These are phyloP conservation scores for Paralagenidium karlingii DNA, from an alignment of 352 stramenopile species.

Conservation along the genomic window DNA sequence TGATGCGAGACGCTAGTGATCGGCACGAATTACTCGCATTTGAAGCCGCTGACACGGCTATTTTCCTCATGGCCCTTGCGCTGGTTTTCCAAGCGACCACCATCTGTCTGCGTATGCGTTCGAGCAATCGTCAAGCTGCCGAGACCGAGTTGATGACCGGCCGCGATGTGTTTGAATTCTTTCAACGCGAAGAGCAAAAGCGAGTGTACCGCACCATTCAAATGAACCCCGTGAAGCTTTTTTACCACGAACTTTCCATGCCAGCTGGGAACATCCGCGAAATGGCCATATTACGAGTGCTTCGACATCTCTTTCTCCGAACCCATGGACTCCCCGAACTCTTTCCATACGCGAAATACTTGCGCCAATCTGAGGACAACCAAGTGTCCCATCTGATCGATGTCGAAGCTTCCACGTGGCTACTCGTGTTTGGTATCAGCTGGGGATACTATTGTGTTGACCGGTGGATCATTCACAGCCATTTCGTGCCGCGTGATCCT, in stretches of 20 bases:
- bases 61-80: not conserved
- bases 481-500: no score
- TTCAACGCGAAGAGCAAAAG: no score
- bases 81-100: not conserved
- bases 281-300: slow-evolving; percentile 15
- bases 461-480: not conserved
- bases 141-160: no score
- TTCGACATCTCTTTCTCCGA: slow-evolving; percentile 31
- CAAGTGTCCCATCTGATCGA: slow-evolving; percentile 76
- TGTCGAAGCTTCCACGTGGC: slow-evolving; percentile 43
- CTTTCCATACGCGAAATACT: slow-evolving; percentile 57
- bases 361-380: slow-evolving; percentile 53
- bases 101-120: no score
- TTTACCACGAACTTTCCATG: no score
- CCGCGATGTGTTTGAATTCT: no score
- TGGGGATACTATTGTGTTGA: not conserved
- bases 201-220: no score
- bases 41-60: not conserved
- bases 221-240: no score
- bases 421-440: slow-evolving; percentile 14
- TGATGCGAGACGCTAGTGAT: not conserved
- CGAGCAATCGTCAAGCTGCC: no score
- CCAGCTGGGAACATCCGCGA: not conserved
- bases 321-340: slow-evolving; percentile 29
- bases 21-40: not conserved